Base-by-base conservation (phyloP, 176 grass and related monocot species). In the Aegilops speltoides region DNA sequence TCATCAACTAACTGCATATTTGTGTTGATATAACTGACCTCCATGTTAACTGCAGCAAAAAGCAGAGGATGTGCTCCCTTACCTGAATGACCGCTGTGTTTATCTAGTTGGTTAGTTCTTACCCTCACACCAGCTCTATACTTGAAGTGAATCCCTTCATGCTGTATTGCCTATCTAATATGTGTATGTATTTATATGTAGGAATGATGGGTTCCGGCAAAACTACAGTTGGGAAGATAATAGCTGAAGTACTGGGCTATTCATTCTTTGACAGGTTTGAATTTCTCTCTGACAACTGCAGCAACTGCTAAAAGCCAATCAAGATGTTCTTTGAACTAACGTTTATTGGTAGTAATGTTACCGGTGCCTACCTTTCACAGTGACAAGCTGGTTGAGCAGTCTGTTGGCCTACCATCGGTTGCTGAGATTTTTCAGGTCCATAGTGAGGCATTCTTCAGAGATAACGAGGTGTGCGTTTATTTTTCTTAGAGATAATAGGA, bases 181-280 rank as follows among this genome's bases (percentile, higher is more conserved):
- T 7, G 20, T 76, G 25, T 43, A 11, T 80, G 60, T 9, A 43
- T 34, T 37, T 38, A 74, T 67, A 68, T 72, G 68, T 68, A 99
- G 97, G 97, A 86, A 99, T 99, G 97, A 99, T 99, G 97, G 97
- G 97, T 74, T 99, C 97, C 29, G 94, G 97, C 36, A 99, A 99
- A 80, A 99, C 89, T 79, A 99, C 97, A 29, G 90, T 99, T 77
- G 97, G 92, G 82, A 99, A 96, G 89, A 99, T 99, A 76, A 63
- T 99, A 69, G 84, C 97, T 10, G 87, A 99, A 93, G 97, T 94
- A 26, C 70, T 99, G 56, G 92, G 97, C 73, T 94, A 99, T 94
- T 99, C 97, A 50, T 99, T 99, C 87, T 94, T 99, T 59, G 97
- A 99, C 89, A 99, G 97, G 97, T 96, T 64, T 74, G 89, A 72